A percentile compares a stretch with the other conserved stretches of the same genome.
phyloP scores from a whole-genome alignment of 2,329 filamentous ascomycete genomes.

The Fusarium sp. region DNA sequence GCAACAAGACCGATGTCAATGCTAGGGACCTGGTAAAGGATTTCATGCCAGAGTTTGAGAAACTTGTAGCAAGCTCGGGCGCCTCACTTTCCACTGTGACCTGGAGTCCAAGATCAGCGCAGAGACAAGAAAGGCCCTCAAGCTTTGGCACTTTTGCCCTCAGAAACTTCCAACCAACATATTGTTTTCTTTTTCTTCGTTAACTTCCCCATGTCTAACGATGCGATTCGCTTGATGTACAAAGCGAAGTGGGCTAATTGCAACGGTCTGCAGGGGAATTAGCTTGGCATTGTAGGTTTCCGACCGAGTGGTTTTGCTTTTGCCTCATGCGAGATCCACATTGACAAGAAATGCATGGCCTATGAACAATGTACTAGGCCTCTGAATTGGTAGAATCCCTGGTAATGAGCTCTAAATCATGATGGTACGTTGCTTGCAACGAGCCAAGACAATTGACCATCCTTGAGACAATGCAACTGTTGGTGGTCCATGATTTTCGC shows the following conservation, averaged over 20 bases:
- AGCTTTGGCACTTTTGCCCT: background rate
- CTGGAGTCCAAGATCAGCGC: background rate
- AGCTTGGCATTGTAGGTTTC: background rate
- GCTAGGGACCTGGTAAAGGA: background rate
- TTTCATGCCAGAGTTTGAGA: no score
- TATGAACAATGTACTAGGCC: background rate
- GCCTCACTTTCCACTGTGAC: background rate
- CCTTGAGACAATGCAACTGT: background rate
- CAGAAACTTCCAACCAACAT: background rate
- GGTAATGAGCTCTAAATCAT: background rate
- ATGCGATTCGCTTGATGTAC: background rate
- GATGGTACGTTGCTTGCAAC: background rate
- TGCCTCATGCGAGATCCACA: conserved; percentile 2
- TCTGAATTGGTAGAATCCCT: no score
- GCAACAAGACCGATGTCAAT: background rate
- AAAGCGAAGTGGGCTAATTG: background rate
- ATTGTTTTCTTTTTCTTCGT: background rate
- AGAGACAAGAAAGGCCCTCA: no score
- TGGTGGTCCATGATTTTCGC: background rate
- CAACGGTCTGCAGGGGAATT: background rate
- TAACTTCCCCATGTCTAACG: fast-evolving
- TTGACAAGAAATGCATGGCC: background rate
- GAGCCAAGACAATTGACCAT: background rate
- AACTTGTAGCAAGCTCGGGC: no score
- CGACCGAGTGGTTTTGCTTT: background rate